These are phyloP conservation scores for Geotrichum candidum DNA, from an alignment of 1,139 yeast species.

Conservation along the genomic window DNA sequence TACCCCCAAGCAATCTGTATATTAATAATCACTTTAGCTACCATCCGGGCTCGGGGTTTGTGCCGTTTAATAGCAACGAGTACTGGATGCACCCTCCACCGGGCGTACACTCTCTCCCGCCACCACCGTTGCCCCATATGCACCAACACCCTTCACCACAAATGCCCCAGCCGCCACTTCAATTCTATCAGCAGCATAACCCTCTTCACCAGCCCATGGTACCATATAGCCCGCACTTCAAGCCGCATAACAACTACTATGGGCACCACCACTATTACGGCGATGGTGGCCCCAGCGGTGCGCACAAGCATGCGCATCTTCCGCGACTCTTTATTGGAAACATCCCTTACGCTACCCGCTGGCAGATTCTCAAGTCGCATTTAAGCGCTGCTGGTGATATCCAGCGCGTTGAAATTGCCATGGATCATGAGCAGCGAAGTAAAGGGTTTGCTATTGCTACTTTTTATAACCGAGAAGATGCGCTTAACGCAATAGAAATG, in stretches of 20 bases:
- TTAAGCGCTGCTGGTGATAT: conserved; percentile 43
- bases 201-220: neutral
- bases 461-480: conserved; percentile 46
- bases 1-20: neutral
- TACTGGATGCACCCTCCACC: neutral
- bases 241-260: neutral
- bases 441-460: conserved; percentile 66
- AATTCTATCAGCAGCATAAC: neutral
- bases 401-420: conserved; percentile 52
- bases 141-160: conserved; percentile 7
- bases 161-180: neutral
- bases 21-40: neutral
- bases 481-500: conserved; percentile 44
- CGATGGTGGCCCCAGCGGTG: conserved; percentile 7
- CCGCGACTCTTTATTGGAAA: conserved; percentile 25
- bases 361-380: conserved; percentile 51
- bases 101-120: neutral
- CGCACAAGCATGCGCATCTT: conserved; percentile 18
- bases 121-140: conserved; percentile 15
- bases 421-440: conserved; percentile 36
- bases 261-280: neutral
- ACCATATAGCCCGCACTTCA: neutral
- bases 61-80: neutral
- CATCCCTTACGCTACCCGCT: conserved; percentile 51
- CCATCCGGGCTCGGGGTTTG: neutral